Evolutionary conservation across 2,329 filamentous ascomycete species (phyloP).

Genomic region (Emmonsia crescens): DNA sequence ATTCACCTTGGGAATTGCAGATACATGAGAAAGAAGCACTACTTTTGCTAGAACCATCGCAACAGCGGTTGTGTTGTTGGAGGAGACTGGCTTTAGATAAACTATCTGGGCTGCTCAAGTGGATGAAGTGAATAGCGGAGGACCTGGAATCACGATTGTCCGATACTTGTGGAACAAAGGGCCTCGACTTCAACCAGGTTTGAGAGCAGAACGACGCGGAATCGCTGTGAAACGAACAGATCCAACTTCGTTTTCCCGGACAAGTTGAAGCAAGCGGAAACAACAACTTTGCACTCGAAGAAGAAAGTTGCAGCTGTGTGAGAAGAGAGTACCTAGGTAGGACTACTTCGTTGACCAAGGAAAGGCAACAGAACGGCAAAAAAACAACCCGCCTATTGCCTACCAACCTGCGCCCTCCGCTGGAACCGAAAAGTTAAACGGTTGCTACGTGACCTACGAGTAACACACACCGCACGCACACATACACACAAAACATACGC

Average conservation of each 20-base stretch:
- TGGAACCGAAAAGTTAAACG: not conserved
- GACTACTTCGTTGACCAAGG: not conserved
- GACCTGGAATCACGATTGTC: not conserved
- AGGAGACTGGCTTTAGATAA: not conserved
- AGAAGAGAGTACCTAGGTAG: not conserved
- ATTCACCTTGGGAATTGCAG: not conserved
- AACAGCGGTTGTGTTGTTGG: not conserved
- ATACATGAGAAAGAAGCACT: not conserved
- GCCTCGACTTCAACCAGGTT: not conserved
- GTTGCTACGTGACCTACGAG: not conserved
- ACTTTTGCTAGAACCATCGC: not conserved
- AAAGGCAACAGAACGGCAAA: not conserved
- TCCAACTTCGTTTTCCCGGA: not conserved
- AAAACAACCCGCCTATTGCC: not conserved
- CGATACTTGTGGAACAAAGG: not conserved
- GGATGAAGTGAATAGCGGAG: not conserved
- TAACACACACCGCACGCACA: not conserved
- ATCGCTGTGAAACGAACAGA: not conserved
- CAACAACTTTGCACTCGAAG: not conserved
- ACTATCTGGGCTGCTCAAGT: not conserved
- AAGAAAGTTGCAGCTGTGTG: not conserved
- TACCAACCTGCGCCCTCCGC: not conserved
- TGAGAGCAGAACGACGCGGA: not conserved
- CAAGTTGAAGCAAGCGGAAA: not conserved
- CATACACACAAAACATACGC: not conserved